These are phyloP conservation scores for Graphiopsis chlorocephala DNA, from an alignment of 2,329 filamentous ascomycete genomes.

Conservation along the genomic window DNA sequence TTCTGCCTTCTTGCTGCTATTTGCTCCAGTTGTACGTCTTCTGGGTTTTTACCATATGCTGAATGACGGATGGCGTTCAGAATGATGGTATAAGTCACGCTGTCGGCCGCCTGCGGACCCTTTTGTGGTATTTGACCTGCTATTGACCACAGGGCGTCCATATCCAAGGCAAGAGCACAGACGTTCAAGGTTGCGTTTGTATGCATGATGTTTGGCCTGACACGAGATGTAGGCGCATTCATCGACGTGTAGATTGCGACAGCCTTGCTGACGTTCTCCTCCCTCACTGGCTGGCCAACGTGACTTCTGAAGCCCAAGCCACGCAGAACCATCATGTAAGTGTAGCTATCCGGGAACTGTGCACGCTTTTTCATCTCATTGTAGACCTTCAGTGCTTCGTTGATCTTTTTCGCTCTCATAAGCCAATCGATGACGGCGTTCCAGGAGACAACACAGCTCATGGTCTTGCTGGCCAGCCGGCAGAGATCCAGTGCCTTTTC, in stretches of 20 bases:
- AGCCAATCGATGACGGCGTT: constrained; percentile 77
- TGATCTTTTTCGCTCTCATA: constrained; percentile 59
- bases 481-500: constrained; percentile 68
- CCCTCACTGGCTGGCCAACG: constrained; percentile 44
- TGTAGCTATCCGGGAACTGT: constrained; percentile 74
- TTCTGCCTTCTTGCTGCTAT: constrained; percentile 36
- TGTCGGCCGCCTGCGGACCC: constrained; percentile 63
- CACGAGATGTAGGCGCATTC: constrained; percentile 57
- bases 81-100: constrained; percentile 76
- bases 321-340: constrained; percentile 78
- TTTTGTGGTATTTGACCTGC: constrained; percentile 66
- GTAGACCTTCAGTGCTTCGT: constrained; percentile 72
- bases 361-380: constrained; percentile 99
- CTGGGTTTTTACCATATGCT: constrained; percentile 22
- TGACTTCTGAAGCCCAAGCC: constrained; percentile 56
- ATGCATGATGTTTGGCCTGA: constrained; percentile 75
- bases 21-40: constrained; percentile 29
- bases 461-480: constrained; percentile 63
- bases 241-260: constrained; percentile 76
- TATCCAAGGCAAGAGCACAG: constrained; percentile 69
- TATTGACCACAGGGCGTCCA: constrained; percentile 78
- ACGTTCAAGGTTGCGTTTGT: constrained; percentile 85
- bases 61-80: constrained; percentile 68
- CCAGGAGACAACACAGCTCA: constrained; percentile 74
- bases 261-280: constrained; percentile 64